Base-by-base conservation (phyloP, 2,329 filamentous ascomycete species). In the Domatiomyces globalis region DNA sequence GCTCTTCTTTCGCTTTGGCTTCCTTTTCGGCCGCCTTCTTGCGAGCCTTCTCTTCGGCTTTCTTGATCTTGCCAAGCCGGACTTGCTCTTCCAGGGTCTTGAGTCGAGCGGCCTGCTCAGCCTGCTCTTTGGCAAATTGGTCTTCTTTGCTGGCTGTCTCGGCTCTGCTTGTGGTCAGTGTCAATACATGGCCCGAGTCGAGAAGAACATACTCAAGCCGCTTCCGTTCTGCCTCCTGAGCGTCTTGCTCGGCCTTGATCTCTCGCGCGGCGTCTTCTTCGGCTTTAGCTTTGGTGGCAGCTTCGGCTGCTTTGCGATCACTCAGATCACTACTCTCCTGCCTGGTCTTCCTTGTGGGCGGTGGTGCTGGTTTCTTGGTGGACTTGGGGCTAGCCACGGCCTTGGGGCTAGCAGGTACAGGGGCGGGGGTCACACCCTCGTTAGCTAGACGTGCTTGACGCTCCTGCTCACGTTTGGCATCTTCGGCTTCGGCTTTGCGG, bases 81-180 rank as follows among this genome's bases (percentile, higher is more conserved):
- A 96, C 88, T 67, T 95, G 88, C 65, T 96, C 88, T 68, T 98
- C 89, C 7, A 98, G 78, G 15, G 87, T 88, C 65, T 82, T 87
- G 20, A 96, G 77, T 48, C 89, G 87, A 56, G 85, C 85, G 60
- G 85, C 81, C 43, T 89, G 82, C 49, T 85, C 87, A 62, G 88
- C 80, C 50, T 84, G 84, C 68, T 95, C 88, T 59, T 77, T 80
- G 29, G 79, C 80, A 51, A 95, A 76, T 54, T 94, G 88, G 25
- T 85, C 80, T 66, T 95, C 87, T 66, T 90, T 84, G 49, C 77
- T 74, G 60, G 73, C 78, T 45, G 85, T 84, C 65, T 84, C 79
- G 54, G 83, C 73, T 74, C 88, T 95, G 5, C 20, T 43, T n/a
- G n/a, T 42, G 47, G 15, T 46, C 19, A 42, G 46, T 45, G 1